Evolutionary conservation across 768 basidiomycete genomes (phyloP).

Genomic region (Kwoniella shandongensis): DNA sequence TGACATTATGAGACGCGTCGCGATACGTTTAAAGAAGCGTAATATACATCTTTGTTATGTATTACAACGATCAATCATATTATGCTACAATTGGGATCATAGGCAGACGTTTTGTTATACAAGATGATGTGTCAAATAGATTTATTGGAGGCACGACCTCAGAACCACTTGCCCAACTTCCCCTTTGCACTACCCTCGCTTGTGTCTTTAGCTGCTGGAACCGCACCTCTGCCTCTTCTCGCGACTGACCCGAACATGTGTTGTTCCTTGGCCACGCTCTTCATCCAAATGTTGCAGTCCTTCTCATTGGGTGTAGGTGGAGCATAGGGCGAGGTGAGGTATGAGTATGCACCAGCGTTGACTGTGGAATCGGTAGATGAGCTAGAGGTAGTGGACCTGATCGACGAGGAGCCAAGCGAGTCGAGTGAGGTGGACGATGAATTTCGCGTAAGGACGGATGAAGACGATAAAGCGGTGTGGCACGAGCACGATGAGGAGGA

Average conservation of each 20-base stretch:
- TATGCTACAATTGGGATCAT: too few relatives aligned
- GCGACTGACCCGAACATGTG: conserved; percentile 25
- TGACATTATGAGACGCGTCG: too few relatives aligned
- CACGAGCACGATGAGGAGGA: too few relatives aligned
- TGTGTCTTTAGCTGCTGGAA: not conserved
- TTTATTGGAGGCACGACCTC: too few relatives aligned
- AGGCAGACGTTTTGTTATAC: too few relatives aligned
- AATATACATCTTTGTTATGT: too few relatives aligned
- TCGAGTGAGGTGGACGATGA: conserved; percentile 10
- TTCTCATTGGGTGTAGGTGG: conserved; percentile 12
- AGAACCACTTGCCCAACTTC: conserved; percentile 16
- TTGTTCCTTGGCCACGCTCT: conserved; percentile 3
- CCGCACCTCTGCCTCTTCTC: conserved; percentile 5
- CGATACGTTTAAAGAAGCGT: too few relatives aligned
- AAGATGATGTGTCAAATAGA: too few relatives aligned
- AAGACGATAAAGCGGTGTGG: too few relatives aligned
- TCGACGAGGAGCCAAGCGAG: conserved; percentile 10
- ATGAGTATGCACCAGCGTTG: not conserved
- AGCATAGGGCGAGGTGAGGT: conserved; percentile 6
- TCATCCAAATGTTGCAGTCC: conserved; percentile 25
- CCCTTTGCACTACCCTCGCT: conserved; percentile 5
- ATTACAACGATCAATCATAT: too few relatives aligned
- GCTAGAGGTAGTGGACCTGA: conserved; percentile 3
- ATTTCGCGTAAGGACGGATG: conserved; percentile 3
- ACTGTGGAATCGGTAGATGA: conserved; percentile 3